Evolutionary conservation across 1,284 basidiomycete genomes (phyloP), one percentile per base, ranked within the genome.

Genomic region (Austroboletus novae-zelandiae): DNA sequence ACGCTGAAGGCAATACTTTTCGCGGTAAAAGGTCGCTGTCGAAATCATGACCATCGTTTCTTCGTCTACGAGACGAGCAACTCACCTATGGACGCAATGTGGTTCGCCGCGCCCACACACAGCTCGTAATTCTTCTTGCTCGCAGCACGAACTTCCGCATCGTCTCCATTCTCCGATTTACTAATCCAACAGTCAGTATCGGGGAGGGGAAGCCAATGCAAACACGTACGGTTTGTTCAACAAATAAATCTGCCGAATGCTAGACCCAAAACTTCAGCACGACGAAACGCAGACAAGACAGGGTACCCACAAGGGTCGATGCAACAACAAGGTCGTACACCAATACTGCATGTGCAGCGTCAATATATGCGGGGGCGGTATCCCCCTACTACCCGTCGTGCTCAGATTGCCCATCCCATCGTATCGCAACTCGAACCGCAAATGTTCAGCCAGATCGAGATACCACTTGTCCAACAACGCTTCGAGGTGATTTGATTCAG

Each of bases 281-380:
- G n/a, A 9, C 6, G 8, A 8, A 36, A 6, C n/a, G 11, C n/a
- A 15, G 6, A 37, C 37, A 40, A 25, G 7, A 40, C 6, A 5
- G 11, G 11, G 11, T 8, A 17, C 40, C 29, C 63, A 90, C 88
- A 90, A 92, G 5, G 91, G 90, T 15, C 91, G 79, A 67, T 93
- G 88, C 30, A 94, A 70, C 29, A 94, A 68, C 30, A 94, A 70
- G 17, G 89, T 81, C 3, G 87, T 81, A 61, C 86, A 89, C 87
- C 91, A 94, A 62, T 92, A 93, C 61, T 90, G 84, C 81, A 91
- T 86, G 62, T 94, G 91, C 39, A 94, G 71, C 29, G 84, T 84
- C 46, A 92, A 68, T 25, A 91, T 71, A 60, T 90, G 84, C 4
- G 86, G 84, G 0, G 78, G 71, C 18, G 79, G 73, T 31, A 70